Conservation (phyloP, 345 rosid genomes). For the Sapria himalayana region DNA sequence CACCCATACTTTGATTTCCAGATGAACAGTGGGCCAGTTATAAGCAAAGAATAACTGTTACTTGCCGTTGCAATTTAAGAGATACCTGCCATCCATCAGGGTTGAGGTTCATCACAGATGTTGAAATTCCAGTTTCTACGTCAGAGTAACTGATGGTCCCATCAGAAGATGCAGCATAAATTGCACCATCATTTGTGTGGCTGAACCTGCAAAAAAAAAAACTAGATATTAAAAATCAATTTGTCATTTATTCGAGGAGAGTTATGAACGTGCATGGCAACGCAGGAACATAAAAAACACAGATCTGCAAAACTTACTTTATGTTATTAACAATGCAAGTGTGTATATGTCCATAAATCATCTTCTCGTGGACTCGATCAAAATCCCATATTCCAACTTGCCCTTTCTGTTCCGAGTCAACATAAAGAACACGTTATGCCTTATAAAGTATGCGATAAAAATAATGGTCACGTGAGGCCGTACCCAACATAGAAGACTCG, state of each 20-base stretch:
- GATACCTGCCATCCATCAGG: constrained; percentile 90
- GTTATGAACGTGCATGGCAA: too few relatives aligned
- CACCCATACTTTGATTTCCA: too few relatives aligned
- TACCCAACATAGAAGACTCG: too few relatives aligned
- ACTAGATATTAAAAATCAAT: background rate
- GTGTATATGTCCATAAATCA: constrained; percentile 67
- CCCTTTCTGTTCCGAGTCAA: constrained; percentile 50
- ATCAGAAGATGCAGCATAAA: constrained; percentile 83
- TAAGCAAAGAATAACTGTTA: too few relatives aligned
- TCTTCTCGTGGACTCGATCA: constrained; percentile 66
- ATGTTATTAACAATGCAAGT: constrained; percentile 68
- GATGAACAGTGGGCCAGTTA: too few relatives aligned
- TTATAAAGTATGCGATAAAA: too few relatives aligned
- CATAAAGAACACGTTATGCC: too few relatives aligned
- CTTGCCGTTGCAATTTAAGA: too few relatives aligned
- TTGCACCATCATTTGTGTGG: constrained; percentile 53
- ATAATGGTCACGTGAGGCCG: too few relatives aligned
- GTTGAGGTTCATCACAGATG: constrained; percentile 65
- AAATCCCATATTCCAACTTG: constrained; percentile 97
- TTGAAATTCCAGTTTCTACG: constrained; percentile 71
- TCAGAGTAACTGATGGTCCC: constrained; percentile 86
- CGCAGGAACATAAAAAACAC: background rate
- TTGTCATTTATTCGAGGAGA: background rate
- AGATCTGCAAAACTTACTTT: constrained; percentile 20
- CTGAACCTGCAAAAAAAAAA: constrained; percentile 39